Base-by-base conservation (phyloP, 225 moss, liverwort and hornwort species). In the Physcomitrellopsis africana region DNA sequence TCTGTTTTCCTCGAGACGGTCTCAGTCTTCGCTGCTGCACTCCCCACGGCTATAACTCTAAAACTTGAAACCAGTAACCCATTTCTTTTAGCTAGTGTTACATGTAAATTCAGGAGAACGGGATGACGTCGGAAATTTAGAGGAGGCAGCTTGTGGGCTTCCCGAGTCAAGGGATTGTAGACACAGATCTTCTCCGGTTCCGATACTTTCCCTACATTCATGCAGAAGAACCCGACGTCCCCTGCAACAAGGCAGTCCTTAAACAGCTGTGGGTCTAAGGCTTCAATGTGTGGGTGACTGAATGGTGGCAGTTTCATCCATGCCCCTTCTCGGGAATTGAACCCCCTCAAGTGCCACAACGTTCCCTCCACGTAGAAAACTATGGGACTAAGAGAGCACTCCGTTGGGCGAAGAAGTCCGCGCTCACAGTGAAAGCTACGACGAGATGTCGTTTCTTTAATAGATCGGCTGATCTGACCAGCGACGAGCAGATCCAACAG, bases 241-340 rank as follows among this genome's bases (percentile, higher is more conserved):
- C 79, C 79, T 18, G 63, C 51, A 7, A 83, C 29, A 42, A 55
- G 54, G 2, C 76, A 72, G 23, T 79, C 79, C 56, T 83, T 83
- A 17, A 76, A 79, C 12, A 83, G 17, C 12, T 68, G 72, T 3
- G 79, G 55, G 18, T 79, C 68, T 4, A 79, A 76, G 18, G 57
- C 15, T 3, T 72, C 68, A 59, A 78, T 66, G 32, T 1, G 32
- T 3, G 52, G 74, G 23, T 11, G 0, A 0, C 7, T 27, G 67
- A 79, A 68, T 14, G 83, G 45, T 10, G 82, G 76, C 13, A 83
- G 9, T 29, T 54, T 79, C 55, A 46, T 76, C 83, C 83, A 83
- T 9, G 19, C 26, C 3, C 15, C 19, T 8, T 18, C 3, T 47
- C 45, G 3, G 0, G 9, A 44, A 20, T 83, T 76, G 3, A 79